These are phyloP conservation scores for Penicillium macrosclerotiorum DNA, from an alignment of 495 filamentous ascomycete genomes.

Conservation along the genomic window DNA sequence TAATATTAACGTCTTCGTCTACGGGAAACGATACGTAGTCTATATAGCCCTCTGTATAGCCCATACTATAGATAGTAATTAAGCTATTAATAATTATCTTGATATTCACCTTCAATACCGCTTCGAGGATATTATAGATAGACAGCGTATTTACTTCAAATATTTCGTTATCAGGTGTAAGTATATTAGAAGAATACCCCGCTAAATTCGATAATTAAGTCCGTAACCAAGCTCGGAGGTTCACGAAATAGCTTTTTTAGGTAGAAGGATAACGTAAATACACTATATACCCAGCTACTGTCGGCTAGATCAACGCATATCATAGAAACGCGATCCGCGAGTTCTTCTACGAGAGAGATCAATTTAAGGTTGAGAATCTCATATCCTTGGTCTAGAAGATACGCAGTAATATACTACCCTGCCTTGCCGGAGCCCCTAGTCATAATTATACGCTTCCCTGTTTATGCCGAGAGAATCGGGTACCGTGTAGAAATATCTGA, in stretches of 20 bases:
- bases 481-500: neutral
- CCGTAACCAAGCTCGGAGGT: slow-evolving; percentile 40
- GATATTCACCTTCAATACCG: slow-evolving; percentile 56
- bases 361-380: slow-evolving; percentile 59
- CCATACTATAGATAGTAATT: slow-evolving; percentile 59
- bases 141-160: slow-evolving; percentile 52
- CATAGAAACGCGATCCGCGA: slow-evolving; percentile 49
- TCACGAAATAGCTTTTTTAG: slow-evolving; percentile 46
- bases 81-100: slow-evolving; percentile 59
- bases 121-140: slow-evolving; percentile 62
- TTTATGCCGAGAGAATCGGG: slow-evolving; percentile 12
- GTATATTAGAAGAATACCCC: slow-evolving; percentile 58
- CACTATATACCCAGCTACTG: slow-evolving; percentile 58
- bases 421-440: slow-evolving; percentile 61
- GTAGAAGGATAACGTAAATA: slow-evolving; percentile 56
- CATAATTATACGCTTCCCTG: slow-evolving; percentile 51
- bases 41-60: slow-evolving; percentile 54
- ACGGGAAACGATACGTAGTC: slow-evolving; percentile 57
- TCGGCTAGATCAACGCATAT: slow-evolving; percentile 59
- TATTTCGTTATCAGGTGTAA: slow-evolving; percentile 58
- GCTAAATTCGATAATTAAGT: slow-evolving; percentile 63
- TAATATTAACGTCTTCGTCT: slow-evolving; percentile 51
- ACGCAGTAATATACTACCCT: slow-evolving; percentile 54
- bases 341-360: slow-evolving; percentile 34
- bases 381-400: slow-evolving; percentile 52